A percentile compares a stretch with the other conserved stretches of the same genome.
These are phyloP conservation scores for Podosphaera leucotricha DNA, from an alignment of 2,329 filamentous ascomycete species.

Conservation along the genomic window DNA sequence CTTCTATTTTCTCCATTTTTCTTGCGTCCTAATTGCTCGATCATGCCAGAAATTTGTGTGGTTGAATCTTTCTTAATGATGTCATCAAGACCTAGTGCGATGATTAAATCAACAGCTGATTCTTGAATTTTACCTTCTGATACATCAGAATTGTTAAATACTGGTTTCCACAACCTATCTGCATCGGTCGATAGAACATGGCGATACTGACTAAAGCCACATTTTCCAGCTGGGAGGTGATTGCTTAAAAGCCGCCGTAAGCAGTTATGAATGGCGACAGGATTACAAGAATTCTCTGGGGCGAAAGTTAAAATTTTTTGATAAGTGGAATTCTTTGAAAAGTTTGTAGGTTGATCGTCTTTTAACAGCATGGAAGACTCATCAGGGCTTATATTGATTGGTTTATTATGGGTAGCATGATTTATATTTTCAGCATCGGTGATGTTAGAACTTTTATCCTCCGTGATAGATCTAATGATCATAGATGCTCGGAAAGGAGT, in stretches of 20 bases:
- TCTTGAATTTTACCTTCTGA: conserved; percentile 11
- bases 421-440: neutral
- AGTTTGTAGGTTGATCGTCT: conserved; percentile 2
- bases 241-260: conserved; percentile 27
- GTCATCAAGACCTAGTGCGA: conserved; percentile 33
- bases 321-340: neutral
- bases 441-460: neutral
- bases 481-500: neutral
- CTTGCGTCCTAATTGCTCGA: conserved; percentile 31
- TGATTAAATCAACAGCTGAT: conserved; percentile 29
- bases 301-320: conserved; percentile 9
- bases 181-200: conserved; percentile 25
- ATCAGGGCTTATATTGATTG: neutral
- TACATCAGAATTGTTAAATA: conserved; percentile 11
- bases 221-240: conserved; percentile 25
- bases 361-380: neutral
- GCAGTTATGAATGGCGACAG: conserved; percentile 31
- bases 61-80: conserved; percentile 28
- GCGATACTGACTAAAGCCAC: conserved; percentile 24
- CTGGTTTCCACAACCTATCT: conserved; percentile 17
- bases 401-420: neutral
- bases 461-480: neutral
- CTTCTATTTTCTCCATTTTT: conserved; percentile 25
- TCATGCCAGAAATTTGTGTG: conserved; percentile 23
- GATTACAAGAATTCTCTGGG: conserved; percentile 10